Conservation (phyloP, 2,329 filamentous ascomycete species). For the Fusarium musae region DNA sequence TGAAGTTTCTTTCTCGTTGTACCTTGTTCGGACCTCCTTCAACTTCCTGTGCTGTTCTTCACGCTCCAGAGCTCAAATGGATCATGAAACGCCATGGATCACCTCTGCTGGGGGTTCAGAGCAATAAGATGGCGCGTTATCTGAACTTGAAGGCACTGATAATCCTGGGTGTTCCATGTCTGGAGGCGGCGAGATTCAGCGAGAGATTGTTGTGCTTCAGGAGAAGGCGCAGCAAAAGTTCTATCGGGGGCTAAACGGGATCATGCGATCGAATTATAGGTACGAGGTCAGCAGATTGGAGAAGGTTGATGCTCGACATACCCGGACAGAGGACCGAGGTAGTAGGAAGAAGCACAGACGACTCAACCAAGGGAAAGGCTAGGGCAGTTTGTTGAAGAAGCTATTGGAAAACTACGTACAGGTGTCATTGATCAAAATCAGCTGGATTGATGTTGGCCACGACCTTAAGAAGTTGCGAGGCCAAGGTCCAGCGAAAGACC, state of each 20-base stretch:
- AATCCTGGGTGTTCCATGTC: not conserved
- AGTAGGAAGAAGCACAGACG: not conserved
- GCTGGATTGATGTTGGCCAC: not conserved
- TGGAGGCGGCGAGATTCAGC: fast-evolving
- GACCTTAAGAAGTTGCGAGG: not conserved
- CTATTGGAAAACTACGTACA: not conserved
- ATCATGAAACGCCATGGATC: not conserved
- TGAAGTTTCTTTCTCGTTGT: not conserved
- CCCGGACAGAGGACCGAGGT: not conserved
- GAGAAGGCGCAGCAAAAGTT: not conserved
- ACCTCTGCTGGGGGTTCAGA: not conserved
- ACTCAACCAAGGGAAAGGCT: not conserved
- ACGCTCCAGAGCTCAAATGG: not conserved
- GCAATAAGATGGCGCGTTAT: not conserved
- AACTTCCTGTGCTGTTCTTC: not conserved
- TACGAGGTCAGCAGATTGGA: not conserved
- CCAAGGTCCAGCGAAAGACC: not conserved
- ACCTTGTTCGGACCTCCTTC: not conserved
- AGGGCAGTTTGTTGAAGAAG: not conserved
- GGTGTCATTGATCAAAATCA: not conserved
- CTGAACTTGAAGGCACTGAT: not conserved
- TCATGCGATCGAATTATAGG: not conserved
- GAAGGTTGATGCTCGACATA: not conserved
- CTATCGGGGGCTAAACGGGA: fast-evolving
- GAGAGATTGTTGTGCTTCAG: not conserved